Evolutionary conservation across 306 rosid species (phyloP), one percentile per base, ranked within the genome.

Genomic region (Pterocarpus macrocarpus): DNA sequence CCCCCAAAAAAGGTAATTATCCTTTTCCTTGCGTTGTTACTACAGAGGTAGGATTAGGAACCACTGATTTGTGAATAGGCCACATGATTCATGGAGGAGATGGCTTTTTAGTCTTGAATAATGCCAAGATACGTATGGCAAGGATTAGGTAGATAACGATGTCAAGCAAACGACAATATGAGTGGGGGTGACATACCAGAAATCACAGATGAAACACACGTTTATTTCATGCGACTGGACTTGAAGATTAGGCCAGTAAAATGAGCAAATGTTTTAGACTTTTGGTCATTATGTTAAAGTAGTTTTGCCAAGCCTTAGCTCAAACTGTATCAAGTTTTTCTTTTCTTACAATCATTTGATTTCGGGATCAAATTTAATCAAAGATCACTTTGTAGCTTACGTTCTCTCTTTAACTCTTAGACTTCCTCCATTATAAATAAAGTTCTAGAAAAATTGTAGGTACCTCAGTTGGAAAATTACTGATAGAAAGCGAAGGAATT

Each of bases 211-310:
- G 49, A 55, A 55, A n/a, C 49, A 57, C 69, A 79, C 61, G 47
- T 56, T 78, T 28, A 55, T 78, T 70, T 16, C 49, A 69, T 63
- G 35, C 35, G 9, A 78, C 30, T 41, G 44, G 55, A 66, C 52
- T 44, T 34, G 59, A 1, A 47, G 44, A 55, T 22, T 66, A 52
- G 28, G 35, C 49, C 5, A 22, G 1, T 15, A 38, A 5, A 65
- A 38, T 36, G 34, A 15, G 49, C 14, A 65, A 16, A 16, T 1
- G 30, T 36, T 64, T 34, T 35, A 32, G 52, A 52, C 58, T 52
- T 67, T 44, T 2, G 7, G 47, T 43, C 8, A 39, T 15, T 10
- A 43, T 22, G 2, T 64, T 2, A 36, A 35, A 35, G 11, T 36
- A 14, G 69, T 33, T 62, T 57, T 56, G 11, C 62, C 8, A 7